These are phyloP conservation scores for Gloeophyllum trabeum DNA, from an alignment of 768 basidiomycete species.

Conservation along the genomic window DNA sequence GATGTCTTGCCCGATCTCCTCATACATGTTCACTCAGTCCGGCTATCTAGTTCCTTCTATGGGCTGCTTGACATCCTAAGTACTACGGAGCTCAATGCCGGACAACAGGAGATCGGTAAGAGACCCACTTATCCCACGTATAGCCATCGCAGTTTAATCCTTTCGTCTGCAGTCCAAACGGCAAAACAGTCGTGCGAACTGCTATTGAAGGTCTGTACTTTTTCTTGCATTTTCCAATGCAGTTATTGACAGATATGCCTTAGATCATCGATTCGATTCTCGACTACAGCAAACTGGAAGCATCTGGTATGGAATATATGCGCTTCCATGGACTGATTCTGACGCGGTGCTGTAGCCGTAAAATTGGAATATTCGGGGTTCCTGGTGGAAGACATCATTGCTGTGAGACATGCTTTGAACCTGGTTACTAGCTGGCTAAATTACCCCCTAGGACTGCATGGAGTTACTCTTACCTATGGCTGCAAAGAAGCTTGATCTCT, in stretches of 20 bases:
- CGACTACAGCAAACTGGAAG: slow-evolving; percentile 74
- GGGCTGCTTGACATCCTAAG: slow-evolving; percentile 65
- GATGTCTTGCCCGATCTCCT: not conserved
- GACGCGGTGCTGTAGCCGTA: slow-evolving; percentile 29
- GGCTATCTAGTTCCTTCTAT: slow-evolving; percentile 49
- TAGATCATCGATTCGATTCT: slow-evolving; percentile 73
- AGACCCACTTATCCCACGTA: too few species aligned
- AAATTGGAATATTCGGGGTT: slow-evolving; percentile 62
- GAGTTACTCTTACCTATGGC: slow-evolving; percentile 68
- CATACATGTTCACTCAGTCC: slow-evolving; percentile 2
- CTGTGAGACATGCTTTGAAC: slow-evolving; percentile 25
- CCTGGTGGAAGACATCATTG: slow-evolving; percentile 59
- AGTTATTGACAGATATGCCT: slow-evolving; percentile 2
- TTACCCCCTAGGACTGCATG: slow-evolving; percentile 49
- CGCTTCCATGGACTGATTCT: not conserved
- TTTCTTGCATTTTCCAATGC: not conserved
- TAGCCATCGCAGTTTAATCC: too few species aligned
- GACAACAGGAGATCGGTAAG: slow-evolving; percentile 60
- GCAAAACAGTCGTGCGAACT: slow-evolving; percentile 73
- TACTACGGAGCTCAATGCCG: slow-evolving; percentile 56
- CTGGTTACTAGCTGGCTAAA: not conserved
- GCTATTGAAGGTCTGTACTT: slow-evolving; percentile 41
- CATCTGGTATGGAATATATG: slow-evolving; percentile 34
- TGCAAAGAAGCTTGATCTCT: slow-evolving; percentile 61
- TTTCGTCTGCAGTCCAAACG: slow-evolving; percentile 64